Percentiles rank a stretch among this genome's conserved stretches.
Evolutionary conservation across 169 alveolate species (phyloP).

Genomic region (Plasmodium berghei): DNA sequence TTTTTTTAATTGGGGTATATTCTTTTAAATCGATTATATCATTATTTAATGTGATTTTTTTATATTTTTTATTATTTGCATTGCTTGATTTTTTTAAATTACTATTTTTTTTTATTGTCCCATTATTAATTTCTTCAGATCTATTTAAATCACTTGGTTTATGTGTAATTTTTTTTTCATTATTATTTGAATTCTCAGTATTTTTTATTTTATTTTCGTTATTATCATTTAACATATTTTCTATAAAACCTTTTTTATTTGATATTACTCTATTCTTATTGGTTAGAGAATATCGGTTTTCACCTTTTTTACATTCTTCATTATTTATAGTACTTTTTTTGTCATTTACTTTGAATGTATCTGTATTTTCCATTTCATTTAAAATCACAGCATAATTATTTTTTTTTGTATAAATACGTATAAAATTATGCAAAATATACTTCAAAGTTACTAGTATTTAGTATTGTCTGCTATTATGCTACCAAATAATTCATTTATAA

Average conservation of each 20-base stretch:
- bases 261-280: conserved; percentile 14
- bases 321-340: conserved; percentile 13
- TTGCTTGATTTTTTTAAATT: conserved; percentile 23
- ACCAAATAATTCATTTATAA: too few relatives aligned
- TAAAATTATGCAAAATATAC: too few relatives aligned
- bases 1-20: background rate
- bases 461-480: too few relatives aligned
- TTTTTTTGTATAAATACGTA: background rate
- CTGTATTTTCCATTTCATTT: conserved; percentile 44
- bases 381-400: conserved; percentile 17
- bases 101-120: conserved; percentile 28
- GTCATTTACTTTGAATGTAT: conserved; percentile 12
- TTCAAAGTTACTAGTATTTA: too few relatives aligned
- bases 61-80: background rate
- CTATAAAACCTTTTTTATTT: conserved; percentile 34
- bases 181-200: background rate
- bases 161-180: conserved; percentile 11
- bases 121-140: conserved; percentile 11
- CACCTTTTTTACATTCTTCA: conserved; percentile 1
- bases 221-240: conserved; percentile 16
- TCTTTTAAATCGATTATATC: background rate
- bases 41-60: background rate
- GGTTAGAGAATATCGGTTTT: background rate
- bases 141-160: background rate
- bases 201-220: conserved; percentile 2